Evolutionary conservation across 148 eudicot genomes (phyloP).

Genomic region (Linanthus parryae): DNA sequence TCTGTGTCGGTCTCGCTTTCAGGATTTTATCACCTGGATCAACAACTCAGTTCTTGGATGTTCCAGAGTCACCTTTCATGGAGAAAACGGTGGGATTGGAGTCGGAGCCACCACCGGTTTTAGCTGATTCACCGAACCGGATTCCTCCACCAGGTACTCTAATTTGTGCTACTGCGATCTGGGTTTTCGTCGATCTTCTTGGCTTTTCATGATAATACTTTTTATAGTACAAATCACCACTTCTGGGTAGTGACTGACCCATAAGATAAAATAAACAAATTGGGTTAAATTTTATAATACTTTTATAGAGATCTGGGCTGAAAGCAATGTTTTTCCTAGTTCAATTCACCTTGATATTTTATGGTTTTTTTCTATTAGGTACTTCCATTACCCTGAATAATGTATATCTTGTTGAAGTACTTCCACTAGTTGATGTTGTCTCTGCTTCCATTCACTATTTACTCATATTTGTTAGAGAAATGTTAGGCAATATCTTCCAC

Average conservation of each 20-base stretch:
- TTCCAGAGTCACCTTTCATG: neutral
- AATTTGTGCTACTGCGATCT: neutral
- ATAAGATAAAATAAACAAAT: too few relatives aligned
- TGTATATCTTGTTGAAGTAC: too few relatives aligned
- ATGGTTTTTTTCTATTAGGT: too few relatives aligned
- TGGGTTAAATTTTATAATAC: too few relatives aligned
- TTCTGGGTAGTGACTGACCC: neutral
- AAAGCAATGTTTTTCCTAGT: too few relatives aligned
- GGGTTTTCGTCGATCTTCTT: neutral
- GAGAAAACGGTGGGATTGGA: neutral
- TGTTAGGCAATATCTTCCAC: too few relatives aligned
- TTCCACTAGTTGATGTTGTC: too few relatives aligned
- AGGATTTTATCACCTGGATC: conserved; percentile 18
- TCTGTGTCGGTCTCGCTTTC: conserved; percentile 28
- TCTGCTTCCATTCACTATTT: too few relatives aligned
- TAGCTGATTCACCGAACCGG: neutral
- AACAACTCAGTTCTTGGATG: conserved; percentile 15
- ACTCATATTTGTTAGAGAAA: too few relatives aligned
- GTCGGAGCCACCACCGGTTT: neutral
- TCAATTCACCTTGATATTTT: too few relatives aligned
- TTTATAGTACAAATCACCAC: neutral
- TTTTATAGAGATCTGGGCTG: too few relatives aligned
- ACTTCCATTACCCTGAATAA: too few relatives aligned
- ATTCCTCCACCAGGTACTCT: neutral
- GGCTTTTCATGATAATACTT: neutral